phyloP scores from a whole-genome alignment of 768 basidiomycete genomes.

The Leccinum uliginosum region DNA sequence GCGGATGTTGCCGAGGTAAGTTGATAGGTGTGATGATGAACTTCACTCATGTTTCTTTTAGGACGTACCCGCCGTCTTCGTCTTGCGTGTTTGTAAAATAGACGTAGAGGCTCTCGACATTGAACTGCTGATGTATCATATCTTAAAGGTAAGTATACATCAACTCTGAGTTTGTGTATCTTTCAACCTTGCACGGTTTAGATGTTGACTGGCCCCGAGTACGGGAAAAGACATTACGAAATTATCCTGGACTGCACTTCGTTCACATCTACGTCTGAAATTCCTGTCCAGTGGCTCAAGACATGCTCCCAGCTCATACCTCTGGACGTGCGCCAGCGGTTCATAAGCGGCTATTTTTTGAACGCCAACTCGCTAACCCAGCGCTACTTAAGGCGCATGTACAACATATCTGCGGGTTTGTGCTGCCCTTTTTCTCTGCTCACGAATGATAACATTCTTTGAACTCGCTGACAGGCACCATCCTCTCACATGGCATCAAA shows the following conservation, averaged over 20 bases:
- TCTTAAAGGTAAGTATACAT: constrained; percentile 55
- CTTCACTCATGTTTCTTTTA: constrained; percentile 18
- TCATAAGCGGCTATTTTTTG: constrained; percentile 58
- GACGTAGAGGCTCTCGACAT: constrained; percentile 79
- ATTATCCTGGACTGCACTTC: constrained; percentile 80
- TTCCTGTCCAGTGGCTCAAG: constrained; percentile 79
- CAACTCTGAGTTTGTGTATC: not conserved
- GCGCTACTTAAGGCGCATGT: constrained; percentile 70
- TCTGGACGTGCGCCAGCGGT: constrained; percentile 59
- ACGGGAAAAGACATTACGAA: constrained; percentile 54
- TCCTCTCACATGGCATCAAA: constrained; percentile 48
- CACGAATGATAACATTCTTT: not conserved
- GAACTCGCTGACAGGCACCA: constrained; percentile 37
- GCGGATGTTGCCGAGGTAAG: constrained; percentile 44
- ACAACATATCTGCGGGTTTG: constrained; percentile 60
- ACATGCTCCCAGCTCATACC: constrained; percentile 75
- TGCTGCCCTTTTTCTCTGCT: not conserved
- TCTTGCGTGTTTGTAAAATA: constrained; percentile 62
- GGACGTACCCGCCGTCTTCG: constrained; percentile 49
- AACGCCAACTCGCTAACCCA: constrained; percentile 70
- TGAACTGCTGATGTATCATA: constrained; percentile 71
- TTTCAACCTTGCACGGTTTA: constrained; percentile 22
- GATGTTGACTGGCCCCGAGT: constrained; percentile 48
- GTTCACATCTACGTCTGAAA: constrained; percentile 69
- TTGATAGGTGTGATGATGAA: not conserved